Evolutionary conservation across 352 stramenopile species (phyloP).

Genomic region (Phytophthora fragariaefolia): DNA sequence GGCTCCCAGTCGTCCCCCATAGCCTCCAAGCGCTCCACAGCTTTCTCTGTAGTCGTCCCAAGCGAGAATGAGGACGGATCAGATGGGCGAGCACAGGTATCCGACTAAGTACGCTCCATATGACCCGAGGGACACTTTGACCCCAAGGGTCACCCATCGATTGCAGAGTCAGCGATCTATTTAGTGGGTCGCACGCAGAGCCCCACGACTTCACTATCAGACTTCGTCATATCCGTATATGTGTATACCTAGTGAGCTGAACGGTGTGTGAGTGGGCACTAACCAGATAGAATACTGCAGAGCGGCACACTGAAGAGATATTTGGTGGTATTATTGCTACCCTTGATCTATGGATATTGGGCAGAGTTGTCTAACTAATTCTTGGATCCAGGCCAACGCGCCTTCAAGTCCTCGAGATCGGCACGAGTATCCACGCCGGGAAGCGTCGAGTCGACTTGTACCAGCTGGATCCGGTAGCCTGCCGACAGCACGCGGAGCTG

Average conservation of each 20-base stretch:
- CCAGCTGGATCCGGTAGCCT: constrained; percentile 74
- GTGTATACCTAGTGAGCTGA: no score
- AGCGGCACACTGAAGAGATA: background rate
- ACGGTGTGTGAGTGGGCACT: no score
- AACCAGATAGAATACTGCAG: no score
- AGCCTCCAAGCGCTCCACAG: background rate
- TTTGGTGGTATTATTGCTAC: no score
- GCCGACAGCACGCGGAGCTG: constrained; percentile 85
- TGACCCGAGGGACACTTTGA: constrained; percentile 3
- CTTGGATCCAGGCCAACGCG: constrained; percentile 34
- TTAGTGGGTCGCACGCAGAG: no score
- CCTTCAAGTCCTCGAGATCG: constrained; percentile 64
- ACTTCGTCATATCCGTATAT: no score
- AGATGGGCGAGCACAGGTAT: no score
- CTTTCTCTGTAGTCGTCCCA: constrained; percentile 18
- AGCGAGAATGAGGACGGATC: constrained; percentile 29
- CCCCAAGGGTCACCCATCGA: no score
- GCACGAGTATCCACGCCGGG: constrained; percentile 75
- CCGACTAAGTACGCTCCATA: constrained; percentile 10
- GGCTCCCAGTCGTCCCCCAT: constrained; percentile 36
- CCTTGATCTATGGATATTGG: no score
- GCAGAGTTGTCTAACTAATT: no score
- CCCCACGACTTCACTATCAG: no score
- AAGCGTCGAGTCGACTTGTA: constrained; percentile 64
- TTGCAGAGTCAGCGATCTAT: no score